Evolutionary conservation across 768 basidiomycete genomes (phyloP).

Genomic region (Suillus bovinus): DNA sequence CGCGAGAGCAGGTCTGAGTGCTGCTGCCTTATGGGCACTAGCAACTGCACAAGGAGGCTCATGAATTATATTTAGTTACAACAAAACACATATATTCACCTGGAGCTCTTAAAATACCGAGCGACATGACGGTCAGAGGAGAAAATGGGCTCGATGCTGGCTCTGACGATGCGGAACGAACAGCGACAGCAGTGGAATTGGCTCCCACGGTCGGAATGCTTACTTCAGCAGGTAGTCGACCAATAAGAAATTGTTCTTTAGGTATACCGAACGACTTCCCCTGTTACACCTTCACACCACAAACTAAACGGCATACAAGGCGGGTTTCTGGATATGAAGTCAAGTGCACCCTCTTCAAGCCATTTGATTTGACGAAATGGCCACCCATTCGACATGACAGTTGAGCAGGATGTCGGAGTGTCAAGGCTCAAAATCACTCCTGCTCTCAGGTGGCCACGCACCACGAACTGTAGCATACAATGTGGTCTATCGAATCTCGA

Average conservation of each 20-base stretch:
- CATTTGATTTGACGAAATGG: background rate
- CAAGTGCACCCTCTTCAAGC: background rate
- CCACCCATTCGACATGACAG: background rate
- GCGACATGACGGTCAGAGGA: conserved; percentile 45
- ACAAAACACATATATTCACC: conserved; percentile 23
- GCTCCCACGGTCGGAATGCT: conserved; percentile 1
- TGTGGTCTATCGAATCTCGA: background rate
- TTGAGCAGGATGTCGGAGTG: background rate
- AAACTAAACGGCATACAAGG: background rate
- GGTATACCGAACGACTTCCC: background rate
- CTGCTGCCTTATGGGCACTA: conserved; percentile 44
- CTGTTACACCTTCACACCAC: background rate
- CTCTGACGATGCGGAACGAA: conserved; percentile 6
- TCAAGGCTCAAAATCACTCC: background rate
- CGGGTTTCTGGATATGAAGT: background rate
- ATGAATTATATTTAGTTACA: background rate
- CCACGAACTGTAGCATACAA: background rate
- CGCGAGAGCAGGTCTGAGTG: conserved; percentile 46
- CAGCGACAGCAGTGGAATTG: background rate
- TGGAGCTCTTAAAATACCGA: conserved; percentile 38
- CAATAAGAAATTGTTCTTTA: background rate
- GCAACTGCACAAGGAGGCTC: conserved; percentile 27
- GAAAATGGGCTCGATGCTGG: background rate
- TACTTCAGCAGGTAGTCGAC: background rate
- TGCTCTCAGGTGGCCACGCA: background rate